Evolutionary conservation across 768 basidiomycete genomes (phyloP).

Genomic region (Leccinum obscurum): DNA sequence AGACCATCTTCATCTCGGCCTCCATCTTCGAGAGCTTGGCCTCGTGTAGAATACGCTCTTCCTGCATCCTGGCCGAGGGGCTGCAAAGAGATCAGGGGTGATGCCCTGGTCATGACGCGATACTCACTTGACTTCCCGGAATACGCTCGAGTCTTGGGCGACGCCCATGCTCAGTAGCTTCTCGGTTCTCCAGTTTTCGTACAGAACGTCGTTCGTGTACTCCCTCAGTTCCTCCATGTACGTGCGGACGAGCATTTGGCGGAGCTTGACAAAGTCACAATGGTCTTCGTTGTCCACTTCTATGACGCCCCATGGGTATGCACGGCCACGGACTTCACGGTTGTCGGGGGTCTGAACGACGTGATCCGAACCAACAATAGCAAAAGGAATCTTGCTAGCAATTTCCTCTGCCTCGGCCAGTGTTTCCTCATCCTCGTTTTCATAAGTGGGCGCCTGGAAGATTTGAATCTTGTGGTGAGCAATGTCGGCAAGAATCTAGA

Average conservation of each 20-base stretch:
- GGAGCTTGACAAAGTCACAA: slow-evolving; percentile 98
- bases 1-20: slow-evolving; percentile 99
- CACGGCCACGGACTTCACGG: slow-evolving; percentile 89
- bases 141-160: slow-evolving; percentile 94
- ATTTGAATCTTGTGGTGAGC: slow-evolving; percentile 95
- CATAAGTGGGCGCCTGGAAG: slow-evolving; percentile 97
- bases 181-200: slow-evolving; percentile 98
- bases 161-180: slow-evolving; percentile 98
- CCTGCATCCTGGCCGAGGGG: slow-evolving; percentile 93
- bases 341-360: slow-evolving; percentile 83
- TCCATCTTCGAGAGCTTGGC: slow-evolving; percentile 99
- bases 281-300: slow-evolving; percentile 99
- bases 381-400: slow-evolving; percentile 97
- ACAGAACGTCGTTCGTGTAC: slow-evolving; percentile 93
- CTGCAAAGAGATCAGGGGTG: slow-evolving; percentile 42
- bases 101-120: not conserved
- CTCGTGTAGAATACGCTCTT: slow-evolving; percentile 95
- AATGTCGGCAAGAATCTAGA: slow-evolving; percentile 88
- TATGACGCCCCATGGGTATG: slow-evolving; percentile 98
- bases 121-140: slow-evolving; percentile 98
- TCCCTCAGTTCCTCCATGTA: slow-evolving; percentile 99
- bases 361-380: slow-evolving; percentile 92
- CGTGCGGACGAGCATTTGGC: slow-evolving; percentile 98
- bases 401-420: slow-evolving; percentile 98
- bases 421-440: slow-evolving; percentile 98